Evolutionary conservation across 352 stramenopile genomes (phyloP), one percentile per base, ranked within the genome.

Genomic region (Phytophthora syringae): DNA sequence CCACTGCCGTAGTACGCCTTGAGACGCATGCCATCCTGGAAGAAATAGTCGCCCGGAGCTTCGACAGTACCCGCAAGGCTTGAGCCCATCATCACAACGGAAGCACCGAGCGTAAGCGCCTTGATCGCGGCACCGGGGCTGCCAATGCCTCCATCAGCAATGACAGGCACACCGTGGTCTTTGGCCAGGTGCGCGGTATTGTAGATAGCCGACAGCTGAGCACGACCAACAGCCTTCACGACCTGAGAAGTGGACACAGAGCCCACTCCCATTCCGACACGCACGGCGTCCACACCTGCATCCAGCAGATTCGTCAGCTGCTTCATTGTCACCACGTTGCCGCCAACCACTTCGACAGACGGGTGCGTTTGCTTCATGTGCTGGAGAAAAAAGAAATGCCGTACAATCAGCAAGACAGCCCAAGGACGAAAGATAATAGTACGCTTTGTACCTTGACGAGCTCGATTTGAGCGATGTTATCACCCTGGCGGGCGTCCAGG

Each of bases 181-280:
- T 88, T 77, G 2, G 96, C 95, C 63, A 98, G 80, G 39, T 93
- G 89, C 9, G 95, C 83, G 7, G 98, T 98, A 82, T 99, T 97
- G 86, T 99, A 99, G 43, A 99, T 98, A 21, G 97, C 96, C 32
- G 97, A 99, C 16, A 97, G 94, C 78, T 99, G 97, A 5, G 97
- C 97, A 54, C 97, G 93, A 16, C 97, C 97, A 16, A 99, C 97
- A 44, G 97, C 98, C 78, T 98, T 98, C 44, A 99, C 89, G 82
- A 99, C 98, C 81, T 99, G 98, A 36, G 98, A 99, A 16, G 98
- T 99, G 67, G 97, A 99, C 60, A 99, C 99, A 13, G 94, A 99
- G 36, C 97, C 98, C 12, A 98, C 97, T 61, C 98, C 98, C 98
- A 99, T 99, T 56, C 98, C 98, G 6, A 99, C 97, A 22, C 97